A percentile compares a stretch with the other conserved stretches of the same genome.
phyloP scores from a whole-genome alignment of 176 grass and related monocot species.

The Oryza longistaminata region DNA sequence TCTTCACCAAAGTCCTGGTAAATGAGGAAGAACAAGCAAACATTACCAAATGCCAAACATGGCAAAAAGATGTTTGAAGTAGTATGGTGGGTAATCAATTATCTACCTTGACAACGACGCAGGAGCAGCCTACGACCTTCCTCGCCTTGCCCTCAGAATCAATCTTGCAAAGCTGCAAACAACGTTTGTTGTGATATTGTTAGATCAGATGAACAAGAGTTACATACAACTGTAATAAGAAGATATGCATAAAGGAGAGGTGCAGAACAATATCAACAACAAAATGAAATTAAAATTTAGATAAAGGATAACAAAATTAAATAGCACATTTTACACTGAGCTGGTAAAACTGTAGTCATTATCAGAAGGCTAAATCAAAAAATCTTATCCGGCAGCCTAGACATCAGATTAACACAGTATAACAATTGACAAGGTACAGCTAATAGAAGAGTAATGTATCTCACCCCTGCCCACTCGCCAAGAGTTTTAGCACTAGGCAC shows the following conservation, averaged over 20 bases:
- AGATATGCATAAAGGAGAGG: background rate
- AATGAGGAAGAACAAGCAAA: conserved; percentile 22
- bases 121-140: conserved; percentile 90
- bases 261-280: background rate
- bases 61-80: background rate
- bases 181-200: background rate
- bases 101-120: conserved; percentile 71
- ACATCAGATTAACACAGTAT: background rate
- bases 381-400: background rate
- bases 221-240: no score
- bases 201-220: no score
- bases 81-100: background rate
- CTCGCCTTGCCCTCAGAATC: conserved; percentile 84
- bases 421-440: background rate
- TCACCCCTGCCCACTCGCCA: conserved; percentile 76
- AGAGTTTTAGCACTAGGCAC: conserved; percentile 76
- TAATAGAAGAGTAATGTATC: background rate
- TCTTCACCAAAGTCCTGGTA: conserved; percentile 85
- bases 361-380: background rate
- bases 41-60: background rate
- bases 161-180: conserved; percentile 79
- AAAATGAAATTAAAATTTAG: background rate
- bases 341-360: background rate
- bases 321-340: background rate
- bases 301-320: background rate